phyloP scores from a whole-genome alignment of 106 monocot genomes.

The Dendrobium chrysotoxum region DNA sequence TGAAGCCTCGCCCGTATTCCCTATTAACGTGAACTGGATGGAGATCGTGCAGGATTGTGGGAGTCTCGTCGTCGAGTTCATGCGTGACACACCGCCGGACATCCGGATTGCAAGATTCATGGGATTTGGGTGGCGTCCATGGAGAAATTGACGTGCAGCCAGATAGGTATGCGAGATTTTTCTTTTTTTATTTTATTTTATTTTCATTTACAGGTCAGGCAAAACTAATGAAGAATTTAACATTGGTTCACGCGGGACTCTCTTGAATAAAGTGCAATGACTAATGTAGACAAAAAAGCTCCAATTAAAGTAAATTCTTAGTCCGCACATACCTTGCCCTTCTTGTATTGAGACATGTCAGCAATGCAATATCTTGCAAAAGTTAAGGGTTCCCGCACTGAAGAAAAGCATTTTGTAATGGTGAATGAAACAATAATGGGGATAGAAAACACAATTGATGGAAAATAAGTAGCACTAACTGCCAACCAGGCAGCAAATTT shows the following conservation, averaged over 20 bases:
- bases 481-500: background rate
- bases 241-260: background rate
- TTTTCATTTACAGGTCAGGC: no score
- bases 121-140: no score
- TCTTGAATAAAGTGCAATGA: background rate
- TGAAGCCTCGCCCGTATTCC: no score
- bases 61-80: no score
- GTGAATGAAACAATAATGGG: background rate
- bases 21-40: no score
- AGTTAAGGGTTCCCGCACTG: constrained; percentile 35
- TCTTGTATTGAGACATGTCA: constrained; percentile 94
- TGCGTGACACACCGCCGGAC: no score
- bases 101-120: no score
- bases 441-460: background rate
- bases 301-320: background rate
- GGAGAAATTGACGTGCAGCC: no score
- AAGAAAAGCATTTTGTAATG: background rate
- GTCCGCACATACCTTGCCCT: constrained; percentile 61
- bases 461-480: background rate
- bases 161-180: no score
- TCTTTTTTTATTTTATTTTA: no score
- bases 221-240: background rate
- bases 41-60: no score
- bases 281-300: background rate
- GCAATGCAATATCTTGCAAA: constrained; percentile 91